A percentile compares a stretch with the other conserved stretches of the same genome.
Conservation (phyloP, 495 filamentous ascomycete genomes). For the Penicillium canariense region DNA sequence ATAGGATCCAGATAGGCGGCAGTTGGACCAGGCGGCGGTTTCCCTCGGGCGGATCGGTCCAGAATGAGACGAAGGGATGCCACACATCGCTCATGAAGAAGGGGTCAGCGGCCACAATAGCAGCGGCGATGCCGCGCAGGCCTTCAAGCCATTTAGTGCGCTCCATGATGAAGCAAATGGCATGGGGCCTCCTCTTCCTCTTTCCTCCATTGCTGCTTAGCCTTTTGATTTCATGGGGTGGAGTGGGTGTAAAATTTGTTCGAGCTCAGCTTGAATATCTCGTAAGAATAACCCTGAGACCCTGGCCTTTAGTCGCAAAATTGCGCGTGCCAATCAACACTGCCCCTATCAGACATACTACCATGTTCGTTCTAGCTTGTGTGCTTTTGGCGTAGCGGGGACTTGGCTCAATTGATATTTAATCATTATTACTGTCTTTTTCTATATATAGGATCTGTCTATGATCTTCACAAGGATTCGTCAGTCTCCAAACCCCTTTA, state of each 20-base stretch:
- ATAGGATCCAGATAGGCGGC: slow-evolving; percentile 55
- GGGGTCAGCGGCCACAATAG: slow-evolving; percentile 26
- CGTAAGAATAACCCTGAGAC: too few relatives aligned
- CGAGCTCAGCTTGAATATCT: neutral
- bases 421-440: too few relatives aligned
- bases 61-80: slow-evolving; percentile 27
- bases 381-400: neutral
- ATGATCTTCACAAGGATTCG: too few relatives aligned
- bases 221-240: neutral
- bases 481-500: too few relatives aligned
- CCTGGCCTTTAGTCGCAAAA: neutral
- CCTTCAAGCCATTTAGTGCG: slow-evolving; percentile 29
- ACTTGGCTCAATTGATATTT: neutral
- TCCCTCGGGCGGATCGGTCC: slow-evolving; percentile 31
- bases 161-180: slow-evolving; percentile 8
- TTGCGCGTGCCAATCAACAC: neutral
- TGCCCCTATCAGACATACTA: neutral
- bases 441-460: too few relatives aligned
- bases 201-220: neutral
- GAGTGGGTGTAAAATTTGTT: neutral
- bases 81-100: slow-evolving; percentile 24
- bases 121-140: slow-evolving; percentile 29
- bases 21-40: slow-evolving; percentile 53
- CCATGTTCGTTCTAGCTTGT: neutral
- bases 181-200: neutral